Conservation (phyloP, 1,284 basidiomycete genomes). For the Pascua sp. region DNA sequence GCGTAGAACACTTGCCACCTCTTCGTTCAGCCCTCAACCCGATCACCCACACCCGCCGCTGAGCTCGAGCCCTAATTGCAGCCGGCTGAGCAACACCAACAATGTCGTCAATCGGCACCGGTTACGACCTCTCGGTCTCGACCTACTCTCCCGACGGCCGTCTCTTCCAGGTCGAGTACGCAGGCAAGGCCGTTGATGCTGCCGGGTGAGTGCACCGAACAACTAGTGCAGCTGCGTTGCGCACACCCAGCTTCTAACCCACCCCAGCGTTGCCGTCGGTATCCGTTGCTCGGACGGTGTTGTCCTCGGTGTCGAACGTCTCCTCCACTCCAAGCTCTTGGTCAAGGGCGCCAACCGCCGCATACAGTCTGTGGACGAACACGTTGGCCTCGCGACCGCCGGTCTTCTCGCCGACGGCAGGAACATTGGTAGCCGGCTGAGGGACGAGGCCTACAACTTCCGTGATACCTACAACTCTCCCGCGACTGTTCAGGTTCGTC, state of each 20-base stretch:
- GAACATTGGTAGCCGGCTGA: conserved; percentile 77
- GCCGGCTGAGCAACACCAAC: conserved; percentile 3
- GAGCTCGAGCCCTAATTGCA: too few species aligned
- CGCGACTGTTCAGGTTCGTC: conserved; percentile 71
- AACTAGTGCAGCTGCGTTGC: too few species aligned
- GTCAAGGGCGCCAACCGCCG: conserved; percentile 89
- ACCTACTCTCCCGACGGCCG: conserved; percentile 98
- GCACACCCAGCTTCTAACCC: conserved; percentile 1
- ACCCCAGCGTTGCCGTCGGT: conserved; percentile 78
- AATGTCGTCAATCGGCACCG: conserved; percentile 97
- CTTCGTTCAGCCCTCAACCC: too few species aligned
- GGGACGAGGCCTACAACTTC: conserved; percentile 76
- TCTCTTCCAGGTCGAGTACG: conserved; percentile 99
- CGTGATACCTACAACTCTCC: conserved; percentile 73
- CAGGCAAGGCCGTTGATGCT: conserved; percentile 97
- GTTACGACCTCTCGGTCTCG: conserved; percentile 96
- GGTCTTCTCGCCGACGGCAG: conserved; percentile 93
- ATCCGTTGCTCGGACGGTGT: conserved; percentile 90
- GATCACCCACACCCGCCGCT: too few species aligned
- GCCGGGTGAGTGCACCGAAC: conserved; percentile 74
- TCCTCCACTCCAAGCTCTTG: conserved; percentile 94
- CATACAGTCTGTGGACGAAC: conserved; percentile 88
- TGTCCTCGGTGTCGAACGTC: conserved; percentile 92
- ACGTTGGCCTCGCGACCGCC: conserved; percentile 88
- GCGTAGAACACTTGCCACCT: too few species aligned